Evolutionary conservation across 495 filamentous ascomycete genomes (phyloP).

Genomic region (Penicillium lagena): DNA sequence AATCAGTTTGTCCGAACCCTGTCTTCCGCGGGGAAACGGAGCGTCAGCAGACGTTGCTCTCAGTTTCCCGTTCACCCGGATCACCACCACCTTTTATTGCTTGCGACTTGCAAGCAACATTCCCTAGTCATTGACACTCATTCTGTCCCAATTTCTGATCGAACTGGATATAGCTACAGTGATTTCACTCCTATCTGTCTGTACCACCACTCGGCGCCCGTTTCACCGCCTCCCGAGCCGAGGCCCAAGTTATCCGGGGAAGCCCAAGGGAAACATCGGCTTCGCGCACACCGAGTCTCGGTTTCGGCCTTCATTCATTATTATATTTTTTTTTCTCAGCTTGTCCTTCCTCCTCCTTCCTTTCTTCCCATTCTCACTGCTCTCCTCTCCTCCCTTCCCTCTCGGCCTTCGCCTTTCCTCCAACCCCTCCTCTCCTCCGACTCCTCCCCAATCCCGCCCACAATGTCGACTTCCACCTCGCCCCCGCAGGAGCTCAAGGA

Average conservation of each 20-base stretch:
- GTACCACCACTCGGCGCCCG: neutral
- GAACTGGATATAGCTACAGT: no score
- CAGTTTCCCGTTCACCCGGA: slow-evolving; percentile 23
- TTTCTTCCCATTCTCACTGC: neutral
- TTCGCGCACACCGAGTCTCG: slow-evolving; percentile 3
- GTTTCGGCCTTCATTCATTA: slow-evolving; percentile 10
- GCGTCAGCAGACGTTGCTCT: neutral
- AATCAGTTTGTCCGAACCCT: neutral
- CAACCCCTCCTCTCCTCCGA: neutral
- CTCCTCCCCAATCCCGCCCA: slow-evolving; percentile 3
- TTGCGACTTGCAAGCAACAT: no score
- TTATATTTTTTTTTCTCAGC: neutral
- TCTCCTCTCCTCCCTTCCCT: neutral
- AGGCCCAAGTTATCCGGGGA: slow-evolving; percentile 19
- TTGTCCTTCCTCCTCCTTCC: neutral
- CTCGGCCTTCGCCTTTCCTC: neutral
- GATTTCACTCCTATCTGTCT: no score
- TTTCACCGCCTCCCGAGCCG: slow-evolving; percentile 27
- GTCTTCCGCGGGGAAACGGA: slow-evolving; percentile 15
- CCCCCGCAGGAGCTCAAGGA: slow-evolving; percentile 26
- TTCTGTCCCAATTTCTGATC: no score
- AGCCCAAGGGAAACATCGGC: neutral
- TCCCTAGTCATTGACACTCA: no score
- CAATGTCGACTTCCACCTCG: slow-evolving; percentile 28
- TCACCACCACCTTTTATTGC: no score